Evolutionary conservation across 371 early-diverging fungal genomes (phyloP), one percentile per base, ranked within the genome.

Genomic region (Mucor racemosus): DNA sequence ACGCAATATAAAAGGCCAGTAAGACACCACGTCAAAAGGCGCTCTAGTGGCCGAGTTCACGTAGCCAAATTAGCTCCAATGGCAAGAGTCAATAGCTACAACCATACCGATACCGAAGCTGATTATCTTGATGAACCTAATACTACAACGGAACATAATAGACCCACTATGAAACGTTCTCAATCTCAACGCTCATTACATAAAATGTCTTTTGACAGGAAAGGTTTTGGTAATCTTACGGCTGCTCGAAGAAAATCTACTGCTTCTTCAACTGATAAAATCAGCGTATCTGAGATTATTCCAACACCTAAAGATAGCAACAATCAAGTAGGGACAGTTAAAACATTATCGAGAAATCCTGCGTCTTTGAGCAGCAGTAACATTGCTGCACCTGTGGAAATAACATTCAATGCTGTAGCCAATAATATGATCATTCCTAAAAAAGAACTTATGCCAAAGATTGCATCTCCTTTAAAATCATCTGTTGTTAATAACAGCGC

Each of bases 41-140:
- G 78, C 41, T 82, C 82, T 3, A 74, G 76, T 65, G 80, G 82
- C 6, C 69, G 80, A 56, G 82, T 82, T 10, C 82, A 82, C 72
- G 82, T 82, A 8, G 72, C 79, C 10, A 82, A 82, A 58, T 48
- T 82, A n/a, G 78, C 80, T 3, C 80, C 79, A 33, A 79, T 82
- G 76, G 74, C 77, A 21, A 73, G 74, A 71, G 73, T 71, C 15
- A 67, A 70, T 19, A 42, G 31, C 61, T 48, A 54, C 3, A 59
- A 74, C 6, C 73, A 76, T 17, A 74, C 74, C 13, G 80, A 77
- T 36, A 58, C 76, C 13, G 77, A 81, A 57, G 71, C 60, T 0
- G 76, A 75, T 33, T 60, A 19, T 17, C 42, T 15, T n/a, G 67
- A 55, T 14, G 70, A 56, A 9, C 17, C 19, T 6, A 36, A 64